These are phyloP conservation scores for Vanrija humicola DNA, from an alignment of 1,284 basidiomycete species.

Conservation along the genomic window DNA sequence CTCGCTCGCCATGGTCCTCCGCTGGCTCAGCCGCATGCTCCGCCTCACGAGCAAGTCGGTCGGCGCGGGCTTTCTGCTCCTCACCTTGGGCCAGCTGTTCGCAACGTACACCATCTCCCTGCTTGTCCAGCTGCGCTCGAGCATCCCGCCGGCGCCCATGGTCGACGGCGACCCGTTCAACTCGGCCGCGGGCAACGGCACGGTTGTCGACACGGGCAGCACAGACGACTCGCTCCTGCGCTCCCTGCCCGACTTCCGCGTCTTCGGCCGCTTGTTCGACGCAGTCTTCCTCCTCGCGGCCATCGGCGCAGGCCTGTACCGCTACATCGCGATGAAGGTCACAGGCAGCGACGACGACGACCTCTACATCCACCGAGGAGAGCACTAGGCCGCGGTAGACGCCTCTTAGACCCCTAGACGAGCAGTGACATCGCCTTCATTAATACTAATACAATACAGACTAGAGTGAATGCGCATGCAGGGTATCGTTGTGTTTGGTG, in stretches of 20 bases:
- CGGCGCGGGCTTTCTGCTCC: constrained; percentile 47
- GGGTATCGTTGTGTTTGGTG: not conserved
- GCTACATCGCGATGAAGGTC: constrained; percentile 42
- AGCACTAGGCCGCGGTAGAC: no score
- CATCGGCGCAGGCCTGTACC: constrained; percentile 29
- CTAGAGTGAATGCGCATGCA: not conserved
- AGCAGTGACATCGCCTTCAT: not conserved
- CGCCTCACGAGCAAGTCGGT: constrained; percentile 45
- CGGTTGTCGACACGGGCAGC: not conserved
- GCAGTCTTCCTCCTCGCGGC: constrained; percentile 45
- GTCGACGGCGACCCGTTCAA: constrained; percentile 13
- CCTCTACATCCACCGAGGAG: not conserved
- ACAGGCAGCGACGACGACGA: constrained; percentile 15
- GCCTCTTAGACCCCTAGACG: no score
- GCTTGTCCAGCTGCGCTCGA: constrained; percentile 46
- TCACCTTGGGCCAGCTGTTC: constrained; percentile 47
- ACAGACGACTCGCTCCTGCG: constrained; percentile 35
- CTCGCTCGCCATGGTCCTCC: constrained; percentile 44
- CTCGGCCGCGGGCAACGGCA: not conserved
- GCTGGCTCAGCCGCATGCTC: constrained; percentile 44
- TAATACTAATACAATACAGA: not conserved
- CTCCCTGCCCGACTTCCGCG: constrained; percentile 46
- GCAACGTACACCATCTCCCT: constrained; percentile 48
- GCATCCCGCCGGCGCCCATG: constrained; percentile 31
- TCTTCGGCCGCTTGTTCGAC: constrained; percentile 49